Conservation (phyloP, 2,329 filamentous ascomycete genomes). For the Alternaria longipes region DNA sequence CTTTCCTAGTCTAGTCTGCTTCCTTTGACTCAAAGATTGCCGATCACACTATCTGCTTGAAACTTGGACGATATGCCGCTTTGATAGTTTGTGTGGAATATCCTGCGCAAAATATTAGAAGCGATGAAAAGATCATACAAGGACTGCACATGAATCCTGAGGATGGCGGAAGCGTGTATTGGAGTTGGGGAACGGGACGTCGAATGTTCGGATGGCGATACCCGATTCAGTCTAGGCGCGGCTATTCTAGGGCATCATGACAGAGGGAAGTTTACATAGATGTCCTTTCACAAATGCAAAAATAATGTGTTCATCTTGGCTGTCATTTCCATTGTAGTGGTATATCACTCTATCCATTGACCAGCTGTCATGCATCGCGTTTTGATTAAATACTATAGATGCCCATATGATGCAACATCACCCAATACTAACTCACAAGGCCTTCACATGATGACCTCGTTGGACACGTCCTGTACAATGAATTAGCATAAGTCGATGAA, state of each 20-base stretch:
- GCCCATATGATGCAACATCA: background rate
- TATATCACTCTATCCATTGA: slow-evolving; percentile 19
- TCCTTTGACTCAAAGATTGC: background rate
- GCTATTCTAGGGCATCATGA: slow-evolving; percentile 8
- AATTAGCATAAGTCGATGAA: slow-evolving; percentile 12
- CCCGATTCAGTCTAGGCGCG: slow-evolving; percentile 22
- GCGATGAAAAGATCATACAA: rapidly evolving
- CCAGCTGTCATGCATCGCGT: slow-evolving; percentile 10
- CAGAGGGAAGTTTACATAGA: background rate
- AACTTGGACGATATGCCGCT: background rate
- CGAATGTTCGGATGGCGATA: slow-evolving; percentile 12
- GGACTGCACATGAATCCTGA: background rate
- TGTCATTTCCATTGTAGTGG: slow-evolving; percentile 2
- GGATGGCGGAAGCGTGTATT: background rate
- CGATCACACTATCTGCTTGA: background rate
- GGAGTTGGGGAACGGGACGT: slow-evolving; percentile 1
- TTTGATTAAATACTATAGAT: slow-evolving; percentile 20
- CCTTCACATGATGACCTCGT: slow-evolving; percentile 88
- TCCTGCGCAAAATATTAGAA: background rate
- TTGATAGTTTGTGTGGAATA: background rate
- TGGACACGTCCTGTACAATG: slow-evolving; percentile 75
- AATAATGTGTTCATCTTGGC: background rate
- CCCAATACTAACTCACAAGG: background rate
- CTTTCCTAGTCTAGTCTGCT: background rate
- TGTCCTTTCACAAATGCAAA: background rate